phyloP scores from a whole-genome alignment of 768 basidiomycete species.

The Hirschioporus abietinus region DNA sequence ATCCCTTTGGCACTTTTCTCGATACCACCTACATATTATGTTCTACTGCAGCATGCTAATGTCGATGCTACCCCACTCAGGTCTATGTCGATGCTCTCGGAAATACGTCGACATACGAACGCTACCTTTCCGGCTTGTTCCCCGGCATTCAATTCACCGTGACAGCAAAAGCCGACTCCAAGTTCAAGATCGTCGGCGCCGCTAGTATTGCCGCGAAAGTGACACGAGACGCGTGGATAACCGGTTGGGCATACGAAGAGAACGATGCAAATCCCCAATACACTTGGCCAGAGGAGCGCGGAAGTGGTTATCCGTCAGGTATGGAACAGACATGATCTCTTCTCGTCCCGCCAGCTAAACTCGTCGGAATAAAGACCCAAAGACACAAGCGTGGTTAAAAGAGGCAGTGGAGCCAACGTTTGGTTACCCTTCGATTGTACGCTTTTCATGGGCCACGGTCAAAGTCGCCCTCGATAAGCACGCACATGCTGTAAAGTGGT shows the following conservation, averaged over 20 bases:
- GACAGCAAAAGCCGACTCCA: constrained; percentile 87
- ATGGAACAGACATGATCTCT: constrained; percentile 5
- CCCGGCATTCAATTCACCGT: constrained; percentile 87
- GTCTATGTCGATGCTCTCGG: constrained; percentile 96
- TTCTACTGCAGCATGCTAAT: neutral
- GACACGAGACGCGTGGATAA: constrained; percentile 86
- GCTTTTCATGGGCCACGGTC: constrained; percentile 95
- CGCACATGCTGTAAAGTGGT: constrained; percentile 83
- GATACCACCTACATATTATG: neutral
- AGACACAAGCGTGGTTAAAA: constrained; percentile 84
- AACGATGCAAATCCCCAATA: constrained; percentile 19
- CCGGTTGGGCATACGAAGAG: constrained; percentile 81
- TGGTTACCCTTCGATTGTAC: constrained; percentile 83
- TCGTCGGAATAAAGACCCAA: constrained; percentile 59
- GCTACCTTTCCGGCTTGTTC: constrained; percentile 74
- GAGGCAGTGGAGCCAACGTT: constrained; percentile 78
- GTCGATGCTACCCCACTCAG: constrained; percentile 33
- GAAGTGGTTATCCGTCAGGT: constrained; percentile 94
- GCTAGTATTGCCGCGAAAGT: constrained; percentile 99
- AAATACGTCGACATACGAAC: constrained; percentile 77
- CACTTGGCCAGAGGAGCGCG: constrained; percentile 38
- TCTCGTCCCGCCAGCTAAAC: neutral
- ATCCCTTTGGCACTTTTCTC: constrained; percentile 11
- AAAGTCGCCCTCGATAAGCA: constrained; percentile 78
- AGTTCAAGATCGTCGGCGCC: constrained; percentile 94